These are phyloP conservation scores for Picochlorum sp. DNA, from an alignment of 139 green algal species.

Conservation along the genomic window DNA sequence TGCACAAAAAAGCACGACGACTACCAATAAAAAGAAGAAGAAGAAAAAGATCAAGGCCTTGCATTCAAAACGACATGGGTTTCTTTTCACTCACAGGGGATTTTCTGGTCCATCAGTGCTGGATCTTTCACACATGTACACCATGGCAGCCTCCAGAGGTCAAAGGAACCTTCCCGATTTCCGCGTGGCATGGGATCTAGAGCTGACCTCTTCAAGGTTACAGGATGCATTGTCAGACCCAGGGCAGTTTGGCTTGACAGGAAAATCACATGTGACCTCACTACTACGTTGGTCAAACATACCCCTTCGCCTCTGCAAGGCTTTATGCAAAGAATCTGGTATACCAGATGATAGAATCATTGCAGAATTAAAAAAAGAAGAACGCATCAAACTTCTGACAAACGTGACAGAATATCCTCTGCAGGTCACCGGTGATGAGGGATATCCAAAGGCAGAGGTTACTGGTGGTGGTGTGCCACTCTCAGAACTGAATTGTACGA, in stretches of 20 bases:
- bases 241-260: background rate
- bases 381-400: constrained; percentile 46
- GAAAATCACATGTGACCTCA: background rate
- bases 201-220: background rate
- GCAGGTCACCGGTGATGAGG: constrained; percentile 44
- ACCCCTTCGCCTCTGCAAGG: constrained; percentile 60
- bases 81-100: constrained; percentile 83
- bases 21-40: constrained; percentile 23
- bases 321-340: constrained; percentile 48
- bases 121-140: constrained; percentile 65
- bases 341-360: constrained; percentile 26
- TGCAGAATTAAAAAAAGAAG: constrained; percentile 33
- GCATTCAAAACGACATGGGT: constrained; percentile 43
- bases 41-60: constrained; percentile 2
- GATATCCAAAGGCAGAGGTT: constrained; percentile 60
- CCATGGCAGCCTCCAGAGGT: constrained; percentile 35
- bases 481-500: constrained; percentile 52
- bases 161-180: constrained; percentile 11
- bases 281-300: constrained; percentile 43
- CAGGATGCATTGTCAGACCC: constrained; percentile 2
- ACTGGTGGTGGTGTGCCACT: constrained; percentile 71
- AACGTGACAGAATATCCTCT: constrained; percentile 52
- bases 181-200: constrained; percentile 1
- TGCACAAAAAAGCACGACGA: no score
- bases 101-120: constrained; percentile 73